These are phyloP conservation scores for Populus davidiana DNA, from an alignment of 345 rosid genomes.

Conservation along the genomic window DNA sequence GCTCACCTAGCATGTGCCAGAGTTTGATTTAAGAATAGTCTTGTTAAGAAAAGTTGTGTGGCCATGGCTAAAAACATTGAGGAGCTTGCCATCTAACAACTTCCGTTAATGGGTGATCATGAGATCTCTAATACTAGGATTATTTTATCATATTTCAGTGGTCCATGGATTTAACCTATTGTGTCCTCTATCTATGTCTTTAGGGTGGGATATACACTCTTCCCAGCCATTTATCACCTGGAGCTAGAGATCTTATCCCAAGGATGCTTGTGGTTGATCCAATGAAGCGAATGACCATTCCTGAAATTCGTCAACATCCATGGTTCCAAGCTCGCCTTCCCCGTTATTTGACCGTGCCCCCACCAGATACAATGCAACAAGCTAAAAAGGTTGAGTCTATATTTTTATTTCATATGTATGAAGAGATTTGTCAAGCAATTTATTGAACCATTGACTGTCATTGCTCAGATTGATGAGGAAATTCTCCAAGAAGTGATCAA, in stretches of 20 bases:
- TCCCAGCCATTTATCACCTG: conserved; percentile 87
- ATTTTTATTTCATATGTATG: not conserved
- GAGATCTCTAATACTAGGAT: not conserved
- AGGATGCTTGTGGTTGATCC: conserved; percentile 95
- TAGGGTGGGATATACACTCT: conserved; percentile 91
- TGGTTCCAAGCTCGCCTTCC: conserved; percentile 93
- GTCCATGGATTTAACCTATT: not conserved
- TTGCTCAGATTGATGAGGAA: conserved; percentile 80
- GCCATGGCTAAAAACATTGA: not conserved
- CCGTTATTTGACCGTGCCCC: conserved; percentile 83
- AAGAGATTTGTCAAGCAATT: not conserved
- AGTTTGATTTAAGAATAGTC: not conserved
- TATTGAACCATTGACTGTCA: not conserved
- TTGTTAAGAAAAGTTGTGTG: not conserved
- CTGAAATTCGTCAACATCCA: conserved; percentile 84
- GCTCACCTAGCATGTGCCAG: not conserved
- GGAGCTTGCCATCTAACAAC: not conserved
- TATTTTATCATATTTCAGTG: not conserved
- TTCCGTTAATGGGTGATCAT: not conserved
- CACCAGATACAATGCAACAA: conserved; percentile 74
- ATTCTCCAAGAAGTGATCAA: conserved; percentile 68
- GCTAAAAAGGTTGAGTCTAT: conserved; percentile 58
- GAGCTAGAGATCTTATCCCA: conserved; percentile 89
- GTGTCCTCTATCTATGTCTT: not conserved
- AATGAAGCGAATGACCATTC: conserved; percentile 78